Conservation (phyloP, 169 alveolate genomes). For the Babesia sp. region DNA sequence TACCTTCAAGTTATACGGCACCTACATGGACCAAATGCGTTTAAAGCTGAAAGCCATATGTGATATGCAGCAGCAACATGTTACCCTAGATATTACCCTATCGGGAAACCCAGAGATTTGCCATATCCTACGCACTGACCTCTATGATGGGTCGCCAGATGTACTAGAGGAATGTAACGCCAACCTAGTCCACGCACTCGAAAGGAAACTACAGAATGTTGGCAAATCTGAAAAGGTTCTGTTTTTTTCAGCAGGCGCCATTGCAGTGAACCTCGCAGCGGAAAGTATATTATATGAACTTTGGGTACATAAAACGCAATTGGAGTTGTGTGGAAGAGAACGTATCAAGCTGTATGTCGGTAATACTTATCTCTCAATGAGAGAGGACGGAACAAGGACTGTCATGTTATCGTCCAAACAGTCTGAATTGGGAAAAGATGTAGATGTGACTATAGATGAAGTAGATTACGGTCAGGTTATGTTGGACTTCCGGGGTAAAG, state of each 20-base stretch:
- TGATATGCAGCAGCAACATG: background rate
- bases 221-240: background rate
- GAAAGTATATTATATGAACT: background rate
- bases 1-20: background rate
- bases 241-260: background rate
- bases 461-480: slow-evolving; percentile 21
- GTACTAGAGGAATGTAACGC: slow-evolving; percentile 1
- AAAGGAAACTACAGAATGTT: background rate
- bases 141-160: slow-evolving; percentile 13
- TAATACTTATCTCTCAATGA: background rate
- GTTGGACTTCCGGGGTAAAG: slow-evolving; percentile 5
- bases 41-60: background rate
- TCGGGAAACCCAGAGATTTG: background rate
- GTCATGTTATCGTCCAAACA: background rate
- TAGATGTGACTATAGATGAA: background rate
- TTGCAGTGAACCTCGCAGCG: background rate
- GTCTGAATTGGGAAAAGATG: background rate
- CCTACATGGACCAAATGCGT: background rate
- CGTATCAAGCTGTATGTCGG: slow-evolving; percentile 10
- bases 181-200: slow-evolving; percentile 13
- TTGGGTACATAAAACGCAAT: background rate
- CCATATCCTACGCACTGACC: background rate
- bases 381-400: background rate
- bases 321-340: slow-evolving; percentile 14
- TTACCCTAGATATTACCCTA: background rate